phyloP scores from a whole-genome alignment of 495 filamentous ascomycete genomes.

The Xylaria grammica region DNA sequence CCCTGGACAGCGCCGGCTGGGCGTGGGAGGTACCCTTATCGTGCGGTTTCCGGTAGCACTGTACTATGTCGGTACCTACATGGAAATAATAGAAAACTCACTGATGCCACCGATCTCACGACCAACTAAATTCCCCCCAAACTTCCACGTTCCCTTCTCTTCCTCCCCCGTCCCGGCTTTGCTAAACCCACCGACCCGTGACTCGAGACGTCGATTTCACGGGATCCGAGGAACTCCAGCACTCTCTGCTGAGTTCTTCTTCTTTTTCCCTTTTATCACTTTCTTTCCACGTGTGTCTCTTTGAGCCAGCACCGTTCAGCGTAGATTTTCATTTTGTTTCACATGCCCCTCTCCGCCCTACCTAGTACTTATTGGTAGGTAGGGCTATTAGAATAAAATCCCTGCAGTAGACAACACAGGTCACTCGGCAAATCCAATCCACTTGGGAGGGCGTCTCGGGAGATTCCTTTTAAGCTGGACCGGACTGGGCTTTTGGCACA shows the following conservation, averaged over 20 bases:
- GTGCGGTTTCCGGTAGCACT: not conserved
- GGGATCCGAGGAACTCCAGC: constrained; percentile 10
- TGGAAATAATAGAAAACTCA: constrained; percentile 14
- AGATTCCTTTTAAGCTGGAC: not conserved
- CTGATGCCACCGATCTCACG: constrained; percentile 8
- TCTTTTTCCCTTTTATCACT: constrained; percentile 5
- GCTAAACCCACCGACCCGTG: constrained; percentile 18
- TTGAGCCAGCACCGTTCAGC: constrained; percentile 23
- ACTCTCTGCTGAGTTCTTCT: constrained; percentile 11
- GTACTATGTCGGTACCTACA: not conserved
- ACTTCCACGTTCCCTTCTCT: constrained; percentile 18
- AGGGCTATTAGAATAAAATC: constrained; percentile 7
- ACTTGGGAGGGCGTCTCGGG: constrained; percentile 10
- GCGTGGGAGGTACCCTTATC: not conserved
- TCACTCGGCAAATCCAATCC: constrained; percentile 17
- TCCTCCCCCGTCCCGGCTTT: constrained; percentile 15
- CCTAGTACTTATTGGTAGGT: not conserved
- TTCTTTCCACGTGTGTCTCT: constrained; percentile 21
- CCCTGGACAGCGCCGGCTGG: no score
- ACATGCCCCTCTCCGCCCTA: not conserved
- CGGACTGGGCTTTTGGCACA: not conserved
- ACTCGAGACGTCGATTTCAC: constrained; percentile 17
- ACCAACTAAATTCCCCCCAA: not conserved
- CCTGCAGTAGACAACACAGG: constrained; percentile 13
- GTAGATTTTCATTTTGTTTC: constrained; percentile 24